Conservation (phyloP, 1,284 basidiomycete genomes). For the Austroboletus niveus region DNA sequence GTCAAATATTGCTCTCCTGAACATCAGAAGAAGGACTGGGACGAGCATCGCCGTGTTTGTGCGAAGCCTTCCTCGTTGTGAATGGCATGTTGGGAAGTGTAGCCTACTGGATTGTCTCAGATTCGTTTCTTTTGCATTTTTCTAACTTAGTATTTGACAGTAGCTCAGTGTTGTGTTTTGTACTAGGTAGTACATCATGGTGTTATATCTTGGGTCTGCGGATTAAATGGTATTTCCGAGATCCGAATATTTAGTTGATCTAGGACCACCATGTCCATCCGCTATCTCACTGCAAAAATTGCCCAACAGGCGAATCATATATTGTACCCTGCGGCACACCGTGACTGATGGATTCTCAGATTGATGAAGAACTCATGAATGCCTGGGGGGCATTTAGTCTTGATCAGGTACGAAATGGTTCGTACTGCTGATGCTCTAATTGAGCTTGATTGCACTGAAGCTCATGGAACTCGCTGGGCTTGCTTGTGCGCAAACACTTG, state of each 20-base stretch:
- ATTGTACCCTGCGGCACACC: not conserved
- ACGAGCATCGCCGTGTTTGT: conserved; percentile 68
- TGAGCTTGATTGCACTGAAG: conserved; percentile 39
- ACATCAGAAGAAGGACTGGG: conserved; percentile 71
- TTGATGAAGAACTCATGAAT: conserved; percentile 92
- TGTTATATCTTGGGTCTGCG: not conserved
- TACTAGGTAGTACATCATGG: not conserved
- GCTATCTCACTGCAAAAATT: conserved; percentile 75
- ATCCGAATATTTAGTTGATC: not conserved
- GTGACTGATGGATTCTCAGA: conserved; percentile 44
- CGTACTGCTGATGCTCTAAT: not conserved
- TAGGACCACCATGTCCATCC: conserved; percentile 53
- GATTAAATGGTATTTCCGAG: no score
- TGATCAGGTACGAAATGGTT: conserved; percentile 63
- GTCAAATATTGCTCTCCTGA: conserved; percentile 71
- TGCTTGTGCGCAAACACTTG: conserved; percentile 89
- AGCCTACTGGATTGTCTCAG: not conserved
- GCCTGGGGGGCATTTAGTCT: conserved; percentile 83
- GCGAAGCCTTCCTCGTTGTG: conserved; percentile 37
- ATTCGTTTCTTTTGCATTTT: not conserved
- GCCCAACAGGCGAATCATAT: conserved; percentile 68
- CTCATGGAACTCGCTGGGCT: conserved; percentile 99
- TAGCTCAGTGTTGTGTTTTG: not conserved
- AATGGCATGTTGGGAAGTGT: conserved; percentile 2
- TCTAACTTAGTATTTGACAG: not conserved